Percentiles rank a stretch among this genome's conserved stretches.
Evolutionary conservation across 2,329 filamentous ascomycete genomes (phyloP).

Genomic region (Leptographium flavum): DNA sequence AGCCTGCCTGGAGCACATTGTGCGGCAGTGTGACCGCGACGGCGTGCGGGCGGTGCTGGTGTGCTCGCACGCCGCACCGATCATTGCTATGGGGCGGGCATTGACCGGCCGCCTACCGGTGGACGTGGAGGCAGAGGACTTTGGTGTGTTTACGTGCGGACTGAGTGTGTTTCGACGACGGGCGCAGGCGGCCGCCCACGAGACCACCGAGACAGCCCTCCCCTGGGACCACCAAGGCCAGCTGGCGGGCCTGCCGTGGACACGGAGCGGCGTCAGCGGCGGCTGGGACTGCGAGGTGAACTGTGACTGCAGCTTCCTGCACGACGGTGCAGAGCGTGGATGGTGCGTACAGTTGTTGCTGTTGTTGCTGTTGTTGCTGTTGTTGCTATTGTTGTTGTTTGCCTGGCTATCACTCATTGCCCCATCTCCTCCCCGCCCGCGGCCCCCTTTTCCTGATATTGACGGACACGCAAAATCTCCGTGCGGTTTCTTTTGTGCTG

Average conservation of each 20-base stretch:
- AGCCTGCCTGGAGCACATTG: conserved; percentile 52
- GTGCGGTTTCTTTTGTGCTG: neutral
- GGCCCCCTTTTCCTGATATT: neutral
- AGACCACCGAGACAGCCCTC: neutral
- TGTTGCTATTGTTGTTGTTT: neutral
- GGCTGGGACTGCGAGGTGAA: conserved; percentile 71
- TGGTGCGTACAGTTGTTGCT: conserved; percentile 9
- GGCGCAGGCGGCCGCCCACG: too few species aligned
- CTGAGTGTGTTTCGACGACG: conserved; percentile 47
- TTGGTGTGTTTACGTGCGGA: conserved; percentile 71
- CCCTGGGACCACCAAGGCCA: conserved; percentile 9
- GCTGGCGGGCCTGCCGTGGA: conserved; percentile 29
- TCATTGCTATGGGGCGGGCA: conserved; percentile 74
- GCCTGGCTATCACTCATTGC: neutral
- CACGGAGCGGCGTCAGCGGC: conserved; percentile 47
- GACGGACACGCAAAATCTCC: neutral
- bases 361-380: neutral
- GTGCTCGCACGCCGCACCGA: conserved; percentile 77
- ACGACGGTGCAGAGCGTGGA: conserved; percentile 12
- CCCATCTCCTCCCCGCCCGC: neutral
- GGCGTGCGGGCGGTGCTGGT: conserved; percentile 60
- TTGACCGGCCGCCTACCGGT: conserved; percentile 68
- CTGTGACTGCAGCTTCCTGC: conserved; percentile 34
- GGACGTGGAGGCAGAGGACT: conserved; percentile 61
- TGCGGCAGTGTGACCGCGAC: conserved; percentile 57